Evolutionary conservation across 768 basidiomycete species (phyloP).

Genomic region (Rickenella mellea): DNA sequence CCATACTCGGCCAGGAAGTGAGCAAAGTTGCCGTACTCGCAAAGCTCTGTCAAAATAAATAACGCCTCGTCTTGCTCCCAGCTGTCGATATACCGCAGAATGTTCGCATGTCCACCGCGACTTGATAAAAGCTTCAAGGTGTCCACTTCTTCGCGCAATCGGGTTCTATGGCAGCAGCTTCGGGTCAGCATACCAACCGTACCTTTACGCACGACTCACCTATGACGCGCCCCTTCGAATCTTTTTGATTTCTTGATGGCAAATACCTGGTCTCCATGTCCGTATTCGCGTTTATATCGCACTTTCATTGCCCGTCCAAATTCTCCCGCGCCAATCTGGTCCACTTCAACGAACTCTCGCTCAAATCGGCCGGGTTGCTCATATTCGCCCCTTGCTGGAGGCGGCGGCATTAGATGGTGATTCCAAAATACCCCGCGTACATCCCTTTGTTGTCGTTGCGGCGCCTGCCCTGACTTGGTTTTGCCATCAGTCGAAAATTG

Average conservation of each 20-base stretch:
- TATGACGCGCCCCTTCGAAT: slow-evolving; percentile 84
- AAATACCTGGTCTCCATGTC: slow-evolving; percentile 33
- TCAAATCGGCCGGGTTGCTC: slow-evolving; percentile 63
- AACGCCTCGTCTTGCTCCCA: slow-evolving; percentile 90
- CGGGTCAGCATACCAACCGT: slow-evolving; percentile 6
- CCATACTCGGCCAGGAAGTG: slow-evolving; percentile 91
- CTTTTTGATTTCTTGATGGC: slow-evolving; percentile 93
- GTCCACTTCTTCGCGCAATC: slow-evolving; percentile 91
- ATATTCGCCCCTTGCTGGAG: slow-evolving; percentile 14
- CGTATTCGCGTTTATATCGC: slow-evolving; percentile 43
- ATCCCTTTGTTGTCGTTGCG: background rate
- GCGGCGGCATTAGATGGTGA: no score
- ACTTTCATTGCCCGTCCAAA: slow-evolving; percentile 92
- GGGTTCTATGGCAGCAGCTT: slow-evolving; percentile 39
- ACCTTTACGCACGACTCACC: slow-evolving; percentile 38
- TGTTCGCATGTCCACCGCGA: slow-evolving; percentile 61
- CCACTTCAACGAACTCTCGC: slow-evolving; percentile 69
- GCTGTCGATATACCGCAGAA: slow-evolving; percentile 83
- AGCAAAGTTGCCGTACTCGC: slow-evolving; percentile 85
- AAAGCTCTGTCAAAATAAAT: slow-evolving; percentile 91
- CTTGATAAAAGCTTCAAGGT: slow-evolving; percentile 68
- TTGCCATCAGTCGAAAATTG: background rate
- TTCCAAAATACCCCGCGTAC: background rate
- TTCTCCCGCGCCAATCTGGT: slow-evolving; percentile 82
- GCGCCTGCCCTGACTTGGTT: background rate